Conservation (phyloP, 108 stramenopile genomes). For the Cyclotella cryptica region DNA sequence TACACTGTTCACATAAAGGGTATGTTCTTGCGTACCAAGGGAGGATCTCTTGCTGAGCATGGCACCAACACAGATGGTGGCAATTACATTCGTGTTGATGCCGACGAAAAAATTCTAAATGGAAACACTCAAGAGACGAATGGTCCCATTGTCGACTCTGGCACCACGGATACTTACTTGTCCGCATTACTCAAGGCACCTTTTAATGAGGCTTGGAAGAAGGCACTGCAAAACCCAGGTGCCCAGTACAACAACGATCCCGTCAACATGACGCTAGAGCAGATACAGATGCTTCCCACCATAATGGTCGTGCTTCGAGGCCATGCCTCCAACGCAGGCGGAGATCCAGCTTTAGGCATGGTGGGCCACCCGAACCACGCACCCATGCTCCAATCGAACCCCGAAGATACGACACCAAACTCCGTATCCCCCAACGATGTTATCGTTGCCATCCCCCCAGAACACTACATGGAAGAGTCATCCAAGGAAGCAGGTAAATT, state of each 20-base stretch:
- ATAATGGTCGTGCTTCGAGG: constrained; percentile 61
- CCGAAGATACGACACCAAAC: constrained; percentile 7
- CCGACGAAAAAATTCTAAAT: constrained; percentile 24
- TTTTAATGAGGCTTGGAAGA: constrained; percentile 44
- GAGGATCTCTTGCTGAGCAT: constrained; percentile 38
- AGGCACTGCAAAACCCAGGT: neutral
- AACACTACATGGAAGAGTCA: constrained; percentile 83
- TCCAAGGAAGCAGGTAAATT: constrained; percentile 44
- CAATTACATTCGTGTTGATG: constrained; percentile 31
- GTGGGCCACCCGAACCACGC: constrained; percentile 25
- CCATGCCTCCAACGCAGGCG: constrained; percentile 6
- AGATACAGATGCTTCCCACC: constrained; percentile 71
- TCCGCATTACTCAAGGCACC: constrained; percentile 13
- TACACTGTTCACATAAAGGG: constrained; percentile 36
- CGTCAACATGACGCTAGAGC: constrained; percentile 57
- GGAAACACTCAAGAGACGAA: neutral
- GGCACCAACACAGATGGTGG: neutral
- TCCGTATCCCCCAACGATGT: constrained; percentile 52
- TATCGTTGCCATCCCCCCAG: constrained; percentile 79
- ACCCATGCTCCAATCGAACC: constrained; percentile 22
- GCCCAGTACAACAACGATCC: constrained; percentile 48
- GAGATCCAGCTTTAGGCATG: constrained; percentile 22
- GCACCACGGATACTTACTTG: constrained; percentile 65
- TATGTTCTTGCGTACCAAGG: constrained; percentile 39
- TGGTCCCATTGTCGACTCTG: constrained; percentile 61